phyloP scores from a whole-genome alignment of 78 protist genomes.

The Dictyostelium discoideum region dicty_2.7 NC_007089.4:2611001-2611500 shows the following conservation, averaged over 20 bases:
- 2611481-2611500: neutral
- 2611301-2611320: neutral
- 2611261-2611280: neutral
- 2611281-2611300: conserved; percentile 3
- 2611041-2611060: neutral
- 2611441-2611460: neutral
- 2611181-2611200: neutral
- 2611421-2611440: neutral
- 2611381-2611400: neutral
- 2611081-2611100: conserved; percentile 3
- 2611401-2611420: neutral
- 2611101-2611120: neutral
- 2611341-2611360: conserved; percentile 1
- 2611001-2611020: neutral
- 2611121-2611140: neutral
- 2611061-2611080: neutral
- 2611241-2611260: neutral
- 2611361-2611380: neutral
- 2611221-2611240: neutral
- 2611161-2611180: neutral
- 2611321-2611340: neutral
- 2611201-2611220: neutral
- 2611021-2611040: neutral
- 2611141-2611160: neutral
- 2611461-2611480: neutral